phyloP scores from a whole-genome alignment of 2,329 filamentous ascomycete genomes.

The Cordyceps javanica region DNA sequence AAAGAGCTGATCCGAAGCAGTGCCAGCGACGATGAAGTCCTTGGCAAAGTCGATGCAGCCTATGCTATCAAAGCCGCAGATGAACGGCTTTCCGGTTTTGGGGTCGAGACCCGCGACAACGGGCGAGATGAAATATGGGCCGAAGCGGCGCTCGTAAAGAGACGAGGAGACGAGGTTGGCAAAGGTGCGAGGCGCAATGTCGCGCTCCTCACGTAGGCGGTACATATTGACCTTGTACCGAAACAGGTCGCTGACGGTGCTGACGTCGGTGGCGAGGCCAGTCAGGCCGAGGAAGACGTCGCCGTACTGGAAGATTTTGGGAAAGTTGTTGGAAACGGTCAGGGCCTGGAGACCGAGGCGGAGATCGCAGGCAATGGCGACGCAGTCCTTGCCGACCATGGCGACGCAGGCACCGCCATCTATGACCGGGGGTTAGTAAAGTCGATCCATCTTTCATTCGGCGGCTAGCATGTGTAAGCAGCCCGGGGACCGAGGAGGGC shows the following conservation, averaged over 20 bases:
- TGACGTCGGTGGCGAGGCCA: constrained; percentile 91
- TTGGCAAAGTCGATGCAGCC: constrained; percentile 99
- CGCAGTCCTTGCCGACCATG: constrained; percentile 99
- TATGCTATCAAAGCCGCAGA: constrained; percentile 98
- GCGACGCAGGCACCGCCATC: constrained; percentile 92
- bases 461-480: not conserved
- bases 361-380: constrained; percentile 98
- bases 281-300: constrained; percentile 94
- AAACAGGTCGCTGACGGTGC: constrained; percentile 92
- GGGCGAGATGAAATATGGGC: constrained; percentile 91
- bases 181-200: constrained; percentile 91
- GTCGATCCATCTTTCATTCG: not conserved
- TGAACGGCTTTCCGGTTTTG: constrained; percentile 91
- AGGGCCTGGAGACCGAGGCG: constrained; percentile 93
- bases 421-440: constrained; percentile 25
- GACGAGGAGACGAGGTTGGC: constrained; percentile 89
- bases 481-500: not conserved
- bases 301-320: constrained; percentile 98
- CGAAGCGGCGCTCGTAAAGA: constrained; percentile 93
- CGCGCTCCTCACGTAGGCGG: constrained; percentile 92
- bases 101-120: constrained; percentile 93
- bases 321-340: constrained; percentile 99
- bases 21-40: constrained; percentile 97
- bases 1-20: constrained; percentile 94
- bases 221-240: constrained; percentile 99